Base-by-base conservation (phyloP, 352 stramenopile species). In the Phytophthora colocasiae region DNA sequence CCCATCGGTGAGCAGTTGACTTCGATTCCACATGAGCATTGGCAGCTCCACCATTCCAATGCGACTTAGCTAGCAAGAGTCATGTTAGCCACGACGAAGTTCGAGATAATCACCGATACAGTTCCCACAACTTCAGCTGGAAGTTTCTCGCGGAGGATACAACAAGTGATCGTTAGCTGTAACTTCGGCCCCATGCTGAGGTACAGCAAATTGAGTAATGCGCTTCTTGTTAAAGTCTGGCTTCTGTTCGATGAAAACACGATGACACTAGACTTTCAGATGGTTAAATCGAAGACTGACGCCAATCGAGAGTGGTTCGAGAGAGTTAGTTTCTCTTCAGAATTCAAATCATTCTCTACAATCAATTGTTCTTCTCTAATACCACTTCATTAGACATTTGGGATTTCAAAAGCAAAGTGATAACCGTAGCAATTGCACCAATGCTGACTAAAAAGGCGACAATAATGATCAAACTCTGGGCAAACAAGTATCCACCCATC, bases 1-100 rank as follows among this genome's bases (percentile, higher is more conserved):
- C 7, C 7, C 31, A 11, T 68, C 57, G 15, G 31, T n/a, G 3
- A 50, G 29, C n/a, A 10, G 50, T 10, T 61, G 43, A 50, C 59
- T 40, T 19, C 50, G 39, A 6, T 8, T 44, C 60, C 60, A 62
- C 6, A 62, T 17, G 1, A 62, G 26, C 31, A 57, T 41, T 31
- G 62, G 17, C 4, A 61, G 44, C 3, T 6, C 43, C 43, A 49
- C 27, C 9, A 17, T 14, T 10, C 19, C 22, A n/a, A 17, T n/a
- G 10, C 4, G 19, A 19, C 43, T 32, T 14, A 49, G 4, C 22
- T 46, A 46, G 40, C 14, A 6, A 43, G 12, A 5, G 40, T 26
- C 10, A 26, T 46, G n/a, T 46, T 6, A 12, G 4, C 15, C 5
- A 46, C 8, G 2, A 46, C 6, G 17, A 46, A 46, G 40, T 46